Base-by-base conservation (phyloP, 2,329 filamentous ascomycete genomes). In the Helotiales sp. region DNA sequence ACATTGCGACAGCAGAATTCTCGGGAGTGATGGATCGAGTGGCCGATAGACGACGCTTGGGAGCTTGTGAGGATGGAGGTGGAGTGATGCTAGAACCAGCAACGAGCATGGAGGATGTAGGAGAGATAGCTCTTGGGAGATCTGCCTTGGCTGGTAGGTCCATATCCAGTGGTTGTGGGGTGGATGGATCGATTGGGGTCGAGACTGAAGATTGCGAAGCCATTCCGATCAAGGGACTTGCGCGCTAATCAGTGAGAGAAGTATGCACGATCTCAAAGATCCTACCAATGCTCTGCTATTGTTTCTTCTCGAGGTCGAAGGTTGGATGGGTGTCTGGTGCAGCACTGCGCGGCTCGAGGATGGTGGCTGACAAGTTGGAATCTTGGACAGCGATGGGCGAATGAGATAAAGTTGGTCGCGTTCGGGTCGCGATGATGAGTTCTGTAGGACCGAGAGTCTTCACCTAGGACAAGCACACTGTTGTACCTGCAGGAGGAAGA, bases 1-100 rank as follows among this genome's bases (percentile, higher is more conserved):
- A 70, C 5, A 69, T 52, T 19, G 22, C 10, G 22, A 19, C 40
- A 27, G 22, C 22, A 29, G 62, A 54, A 3, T 58, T 49, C 5
- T 65, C 60, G 6, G 65, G 63, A 22, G 65, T 66, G 34, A 29
- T 50, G 15, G 58, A 57, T 36, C 57, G 57, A 19, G 33, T 55
- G 52, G 54, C 19, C 25, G 57, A 55, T 9, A 40, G 34, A 36
- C 52, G 33, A n/a, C 54, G 60, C 52, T 61, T 59, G 24, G 78
- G 76, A 7, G 81, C 68, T 66, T 87, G 85, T 2, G 82, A 81
- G 2, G 85, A 87, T 9, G 84, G 84, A 24, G 85, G 85, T 12
- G 85, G 84, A 12, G 85, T 87, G 74, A 86, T 81, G 36, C 77
- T 79, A 6, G 77, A 74, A 67, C 74, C 58, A 42, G 57, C 61